Percentiles rank a stretch among this genome's conserved stretches.
Evolutionary conservation across 225 moss, liverwort and hornwort genomes (phyloP).

Genomic region (Pseudoscleropodium purum): DNA sequence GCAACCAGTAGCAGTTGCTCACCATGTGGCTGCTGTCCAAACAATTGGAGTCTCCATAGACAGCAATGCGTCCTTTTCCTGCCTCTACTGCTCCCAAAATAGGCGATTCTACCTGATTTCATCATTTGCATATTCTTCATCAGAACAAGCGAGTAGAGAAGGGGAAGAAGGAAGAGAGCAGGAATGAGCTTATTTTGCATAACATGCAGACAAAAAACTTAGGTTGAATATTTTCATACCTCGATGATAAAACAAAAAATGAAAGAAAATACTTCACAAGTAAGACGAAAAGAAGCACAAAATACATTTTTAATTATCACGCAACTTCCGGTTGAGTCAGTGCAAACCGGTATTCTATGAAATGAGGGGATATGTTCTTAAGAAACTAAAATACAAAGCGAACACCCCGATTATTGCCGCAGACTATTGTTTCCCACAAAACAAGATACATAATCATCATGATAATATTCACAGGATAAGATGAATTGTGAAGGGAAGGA

Average conservation of each 20-base stretch:
- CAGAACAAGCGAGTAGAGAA: not conserved
- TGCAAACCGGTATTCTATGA: not conserved
- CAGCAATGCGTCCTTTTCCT: slow-evolving; percentile 77
- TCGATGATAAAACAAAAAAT: not conserved
- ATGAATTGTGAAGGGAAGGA: slow-evolving; percentile 11
- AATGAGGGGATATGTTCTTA: not conserved
- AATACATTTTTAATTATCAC: not conserved
- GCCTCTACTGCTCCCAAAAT: slow-evolving; percentile 76
- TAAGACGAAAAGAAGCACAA: not conserved
- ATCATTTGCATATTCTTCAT: not conserved
- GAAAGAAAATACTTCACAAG: not conserved
- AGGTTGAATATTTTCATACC: not conserved
- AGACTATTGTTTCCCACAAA: not conserved
- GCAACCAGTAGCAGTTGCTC: slow-evolving; percentile 94
- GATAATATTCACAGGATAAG: not conserved
- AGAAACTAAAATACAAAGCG: not conserved
- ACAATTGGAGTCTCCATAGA: slow-evolving; percentile 94
- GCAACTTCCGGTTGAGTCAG: not conserved
- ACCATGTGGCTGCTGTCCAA: slow-evolving; percentile 95
- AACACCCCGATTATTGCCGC: not conserved
- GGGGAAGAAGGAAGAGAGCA: not conserved
- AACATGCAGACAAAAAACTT: not conserved
- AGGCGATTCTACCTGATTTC: slow-evolving; percentile 72
- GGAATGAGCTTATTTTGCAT: not conserved
- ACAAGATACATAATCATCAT: not conserved